These are phyloP conservation scores for Kalanchoe fedtschenkoi DNA, from an alignment of 164 flowering plant genomes.

Conservation along the genomic window DNA sequence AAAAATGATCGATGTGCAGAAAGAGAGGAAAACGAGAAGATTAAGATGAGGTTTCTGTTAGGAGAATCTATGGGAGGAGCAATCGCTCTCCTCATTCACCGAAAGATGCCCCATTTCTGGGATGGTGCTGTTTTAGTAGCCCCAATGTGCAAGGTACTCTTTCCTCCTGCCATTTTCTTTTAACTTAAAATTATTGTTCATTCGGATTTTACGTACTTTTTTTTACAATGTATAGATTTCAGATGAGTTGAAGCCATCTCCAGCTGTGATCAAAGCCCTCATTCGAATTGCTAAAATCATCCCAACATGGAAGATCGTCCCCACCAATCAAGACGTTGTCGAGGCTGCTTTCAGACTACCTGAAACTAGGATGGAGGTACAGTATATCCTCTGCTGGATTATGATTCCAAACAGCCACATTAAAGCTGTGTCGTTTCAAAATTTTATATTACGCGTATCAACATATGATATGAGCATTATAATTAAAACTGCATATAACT, in stretches of 20 bases:
- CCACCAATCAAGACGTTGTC: constrained; percentile 47
- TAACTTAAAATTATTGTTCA: too few relatives aligned
- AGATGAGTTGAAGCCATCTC: constrained; percentile 55
- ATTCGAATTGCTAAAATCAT: constrained; percentile 34
- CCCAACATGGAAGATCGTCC: constrained; percentile 83
- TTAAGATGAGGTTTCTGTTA: constrained; percentile 43
- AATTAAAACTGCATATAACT: too few relatives aligned
- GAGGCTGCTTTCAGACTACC: constrained; percentile 65
- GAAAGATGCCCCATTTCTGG: constrained; percentile 58
- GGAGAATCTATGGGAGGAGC: constrained; percentile 99
- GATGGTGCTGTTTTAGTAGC: constrained; percentile 82
- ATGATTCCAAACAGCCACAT: too few relatives aligned
- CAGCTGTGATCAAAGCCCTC: constrained; percentile 30
- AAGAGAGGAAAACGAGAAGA: constrained; percentile 42
- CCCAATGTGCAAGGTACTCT: constrained; percentile 99
- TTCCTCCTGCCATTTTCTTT: too few relatives aligned
- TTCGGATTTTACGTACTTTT: too few relatives aligned
- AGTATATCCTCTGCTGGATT: too few relatives aligned
- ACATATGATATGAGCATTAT: too few relatives aligned
- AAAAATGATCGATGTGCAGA: constrained; percentile 25
- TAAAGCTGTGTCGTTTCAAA: too few relatives aligned
- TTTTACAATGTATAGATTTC: constrained; percentile 49
- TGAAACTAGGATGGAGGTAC: too few relatives aligned
- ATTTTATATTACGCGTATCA: too few relatives aligned
- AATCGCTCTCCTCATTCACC: constrained; percentile 48